phyloP scores from a whole-genome alignment of 2,329 filamentous ascomycete species.

The Ambrosiella xylebori region DNA sequence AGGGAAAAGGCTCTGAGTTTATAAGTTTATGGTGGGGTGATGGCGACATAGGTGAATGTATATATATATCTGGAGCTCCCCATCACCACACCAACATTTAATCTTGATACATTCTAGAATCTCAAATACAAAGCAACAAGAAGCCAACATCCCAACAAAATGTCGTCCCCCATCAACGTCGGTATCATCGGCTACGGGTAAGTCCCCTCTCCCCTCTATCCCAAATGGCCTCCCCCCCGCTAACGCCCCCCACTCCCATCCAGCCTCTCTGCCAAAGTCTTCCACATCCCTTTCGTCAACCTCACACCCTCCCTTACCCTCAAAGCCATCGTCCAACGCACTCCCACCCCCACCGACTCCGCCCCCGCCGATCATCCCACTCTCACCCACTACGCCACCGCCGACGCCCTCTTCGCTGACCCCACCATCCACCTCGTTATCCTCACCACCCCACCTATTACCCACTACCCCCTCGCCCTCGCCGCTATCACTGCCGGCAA shows the following conservation, averaged over 20 bases:
- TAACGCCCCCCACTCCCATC: background rate
- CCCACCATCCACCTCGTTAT: conserved; percentile 49
- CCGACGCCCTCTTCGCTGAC: conserved; percentile 48
- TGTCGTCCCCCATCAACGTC: conserved; percentile 25
- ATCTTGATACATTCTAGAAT: no score
- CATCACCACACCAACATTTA: no score
- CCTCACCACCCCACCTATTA: conserved; percentile 53
- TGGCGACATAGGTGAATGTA: no score
- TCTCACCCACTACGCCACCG: conserved; percentile 44
- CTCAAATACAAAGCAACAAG: background rate
- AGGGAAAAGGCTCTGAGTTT: no score
- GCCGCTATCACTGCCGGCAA: conserved; percentile 51
- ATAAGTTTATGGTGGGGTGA: no score
- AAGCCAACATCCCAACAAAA: background rate
- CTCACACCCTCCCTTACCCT: conserved; percentile 29
- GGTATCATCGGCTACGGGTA: conserved; percentile 36
- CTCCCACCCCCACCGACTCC: conserved; percentile 44
- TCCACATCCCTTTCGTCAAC: conserved; percentile 63
- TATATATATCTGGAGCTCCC: no score
- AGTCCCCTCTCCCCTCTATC: conserved; percentile 13
- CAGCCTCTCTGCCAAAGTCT: conserved; percentile 54
- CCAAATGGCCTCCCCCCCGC: conserved; percentile 12
- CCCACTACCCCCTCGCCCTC: conserved; percentile 49
- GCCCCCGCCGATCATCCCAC: conserved; percentile 50
- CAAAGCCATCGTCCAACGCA: conserved; percentile 60